Evolutionary conservation across 2,329 filamentous ascomycete genomes (phyloP).

Genomic region (Ophiostoma triangulosporum): DNA sequence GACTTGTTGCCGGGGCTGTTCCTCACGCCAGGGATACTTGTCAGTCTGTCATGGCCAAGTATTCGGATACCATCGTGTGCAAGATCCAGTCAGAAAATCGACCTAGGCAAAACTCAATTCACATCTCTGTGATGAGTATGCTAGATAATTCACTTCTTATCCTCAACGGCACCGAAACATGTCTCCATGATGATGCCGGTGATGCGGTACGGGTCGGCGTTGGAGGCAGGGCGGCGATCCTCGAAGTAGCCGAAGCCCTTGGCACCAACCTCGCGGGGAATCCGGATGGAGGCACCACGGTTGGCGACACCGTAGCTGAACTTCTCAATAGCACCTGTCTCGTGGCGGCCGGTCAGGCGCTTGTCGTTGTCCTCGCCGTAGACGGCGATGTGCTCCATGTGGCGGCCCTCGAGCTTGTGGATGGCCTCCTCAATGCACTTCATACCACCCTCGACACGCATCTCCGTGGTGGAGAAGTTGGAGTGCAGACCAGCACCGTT

Average conservation of each 20-base stretch:
- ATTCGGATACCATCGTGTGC: neutral
- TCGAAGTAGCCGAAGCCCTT: conserved; percentile 56
- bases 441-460: conserved; percentile 86
- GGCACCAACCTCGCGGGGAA: conserved; percentile 51
- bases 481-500: conserved; percentile 64
- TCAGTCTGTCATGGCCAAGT: neutral
- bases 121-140: too few species aligned
- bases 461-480: conserved; percentile 85
- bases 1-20: too few species aligned
- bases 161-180: conserved; percentile 14
- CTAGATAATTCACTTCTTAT: neutral
- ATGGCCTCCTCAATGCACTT: conserved; percentile 81
- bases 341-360: conserved; percentile 83
- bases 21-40: neutral
- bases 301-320: conserved; percentile 94
- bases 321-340: conserved; percentile 86
- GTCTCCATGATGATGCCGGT: conserved; percentile 28
- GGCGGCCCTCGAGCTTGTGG: conserved; percentile 68
- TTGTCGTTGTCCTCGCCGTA: conserved; percentile 93
- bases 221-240: conserved; percentile 56
- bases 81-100: too few species aligned
- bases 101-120: too few species aligned
- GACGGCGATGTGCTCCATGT: conserved; percentile 73
- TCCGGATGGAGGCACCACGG: conserved; percentile 87
- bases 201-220: conserved; percentile 66